A percentile compares a stretch with the other conserved stretches of the same genome.
phyloP scores from a whole-genome alignment of 129 eudicot genomes.

The Centaurea solstitialis region DNA sequence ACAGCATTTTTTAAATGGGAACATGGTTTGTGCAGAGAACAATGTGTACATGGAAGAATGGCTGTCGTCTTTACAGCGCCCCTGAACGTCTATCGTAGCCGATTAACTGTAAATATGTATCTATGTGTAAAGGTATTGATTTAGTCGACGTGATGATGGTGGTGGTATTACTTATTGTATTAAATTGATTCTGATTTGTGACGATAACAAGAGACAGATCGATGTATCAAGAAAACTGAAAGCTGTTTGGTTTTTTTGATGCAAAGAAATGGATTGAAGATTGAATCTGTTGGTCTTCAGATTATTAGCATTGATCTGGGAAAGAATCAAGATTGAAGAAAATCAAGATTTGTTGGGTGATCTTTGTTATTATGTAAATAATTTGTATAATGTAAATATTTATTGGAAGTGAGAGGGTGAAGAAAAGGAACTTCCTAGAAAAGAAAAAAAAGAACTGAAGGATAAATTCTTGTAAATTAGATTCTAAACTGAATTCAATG shows the following conservation, averaged over 20 bases:
- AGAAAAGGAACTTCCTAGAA: background rate
- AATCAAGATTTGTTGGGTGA: conserved; percentile 37
- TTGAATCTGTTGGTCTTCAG: background rate
- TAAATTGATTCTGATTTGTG: conserved; percentile 18
- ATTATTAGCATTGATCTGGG: conserved; percentile 30
- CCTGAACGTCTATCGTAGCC: conserved; percentile 20
- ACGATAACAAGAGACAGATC: conserved; percentile 20
- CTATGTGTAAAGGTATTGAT: conserved; percentile 30
- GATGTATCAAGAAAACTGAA: conserved; percentile 18
- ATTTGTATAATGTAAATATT: conserved; percentile 26
- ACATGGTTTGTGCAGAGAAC: conserved; percentile 30
- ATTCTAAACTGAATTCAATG: conserved; percentile 15
- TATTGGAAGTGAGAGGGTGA: conserved; percentile 26
- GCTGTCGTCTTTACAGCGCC: conserved; percentile 36
- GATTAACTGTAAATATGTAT: conserved; percentile 45
- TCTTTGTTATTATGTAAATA: conserved; percentile 22
- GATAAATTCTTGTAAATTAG: conserved; percentile 5
- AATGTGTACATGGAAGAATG: conserved; percentile 42
- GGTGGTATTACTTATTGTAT: conserved; percentile 14
- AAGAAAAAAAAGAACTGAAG: background rate
- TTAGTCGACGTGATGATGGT: conserved; percentile 14
- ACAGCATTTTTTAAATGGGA: background rate
- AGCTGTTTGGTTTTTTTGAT: conserved; percentile 4
- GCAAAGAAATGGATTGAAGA: conserved; percentile 15
- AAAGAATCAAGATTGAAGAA: conserved; percentile 22